Conservation (phyloP, 345 rosid species). For the Syzygium aqueum region DNA sequence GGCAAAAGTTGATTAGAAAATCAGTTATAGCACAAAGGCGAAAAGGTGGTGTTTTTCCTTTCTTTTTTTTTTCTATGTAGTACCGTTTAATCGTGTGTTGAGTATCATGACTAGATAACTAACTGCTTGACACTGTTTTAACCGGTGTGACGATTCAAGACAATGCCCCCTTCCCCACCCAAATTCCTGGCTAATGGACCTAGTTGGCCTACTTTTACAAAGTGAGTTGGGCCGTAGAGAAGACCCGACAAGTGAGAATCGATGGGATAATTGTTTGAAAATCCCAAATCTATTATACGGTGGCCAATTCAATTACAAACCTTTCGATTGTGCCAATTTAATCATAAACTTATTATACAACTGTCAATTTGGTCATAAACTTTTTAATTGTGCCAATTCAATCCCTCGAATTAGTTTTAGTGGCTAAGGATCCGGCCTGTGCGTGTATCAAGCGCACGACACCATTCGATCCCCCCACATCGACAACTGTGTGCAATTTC, state of each 20-base stretch:
- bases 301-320: no score
- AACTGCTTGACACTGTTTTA: neutral
- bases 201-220: neutral
- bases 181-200: neutral
- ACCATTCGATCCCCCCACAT: neutral
- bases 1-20: neutral
- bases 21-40: neutral
- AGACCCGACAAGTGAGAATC: neutral
- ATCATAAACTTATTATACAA: no score
- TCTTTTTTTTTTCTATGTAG: neutral
- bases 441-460: fast-evolving
- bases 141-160: neutral
- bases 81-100: neutral
- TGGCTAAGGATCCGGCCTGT: neutral
- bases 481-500: neutral
- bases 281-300: no score
- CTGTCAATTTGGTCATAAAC: no score
- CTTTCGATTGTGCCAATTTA: no score
- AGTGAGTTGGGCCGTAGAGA: neutral
- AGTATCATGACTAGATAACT: neutral
- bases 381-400: neutral
- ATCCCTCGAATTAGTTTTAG: neutral
- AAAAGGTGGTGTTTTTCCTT: neutral
- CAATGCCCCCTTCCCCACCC: neutral
- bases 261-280: no score